Conservation (phyloP, 352 stramenopile species). For the Phytophthora crassamura region DNA sequence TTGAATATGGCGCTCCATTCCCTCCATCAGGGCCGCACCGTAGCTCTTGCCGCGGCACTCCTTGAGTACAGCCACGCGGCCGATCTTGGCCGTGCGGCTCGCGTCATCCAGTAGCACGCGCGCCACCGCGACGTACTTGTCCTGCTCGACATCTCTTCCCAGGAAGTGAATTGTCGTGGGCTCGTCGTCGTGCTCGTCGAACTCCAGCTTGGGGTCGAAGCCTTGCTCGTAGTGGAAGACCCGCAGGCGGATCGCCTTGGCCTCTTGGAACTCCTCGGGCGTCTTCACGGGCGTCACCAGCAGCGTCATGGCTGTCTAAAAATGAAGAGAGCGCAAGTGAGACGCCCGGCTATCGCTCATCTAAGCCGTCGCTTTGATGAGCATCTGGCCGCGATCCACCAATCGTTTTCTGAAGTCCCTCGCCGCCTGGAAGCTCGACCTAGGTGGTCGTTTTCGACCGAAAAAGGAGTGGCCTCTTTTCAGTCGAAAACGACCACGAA, state of each 20-base stretch:
- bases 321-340: too few relatives aligned
- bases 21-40: slow-evolving; percentile 50
- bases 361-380: slow-evolving; percentile 19
- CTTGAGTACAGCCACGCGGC: slow-evolving; percentile 61
- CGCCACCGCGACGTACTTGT: slow-evolving; percentile 61
- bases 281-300: slow-evolving; percentile 51
- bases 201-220: slow-evolving; percentile 45
- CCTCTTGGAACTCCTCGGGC: slow-evolving; percentile 44
- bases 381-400: not conserved
- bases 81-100: slow-evolving; percentile 53
- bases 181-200: slow-evolving; percentile 54
- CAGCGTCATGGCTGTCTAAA: slow-evolving; percentile 33
- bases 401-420: too few relatives aligned
- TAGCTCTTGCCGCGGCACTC: slow-evolving; percentile 66
- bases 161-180: slow-evolving; percentile 60
- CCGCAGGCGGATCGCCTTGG: slow-evolving; percentile 48
- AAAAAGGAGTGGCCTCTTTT: too few relatives aligned
- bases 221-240: slow-evolving; percentile 68
- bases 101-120: slow-evolving; percentile 45
- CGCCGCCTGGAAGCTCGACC: too few relatives aligned
- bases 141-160: slow-evolving; percentile 56
- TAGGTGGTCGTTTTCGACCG: too few relatives aligned
- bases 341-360: slow-evolving; percentile 5
- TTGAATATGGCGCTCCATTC: slow-evolving; percentile 39
- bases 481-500: too few relatives aligned